phyloP scores from a whole-genome alignment of 2,329 filamentous ascomycete species.

The Diplodia sapinea region DNA sequence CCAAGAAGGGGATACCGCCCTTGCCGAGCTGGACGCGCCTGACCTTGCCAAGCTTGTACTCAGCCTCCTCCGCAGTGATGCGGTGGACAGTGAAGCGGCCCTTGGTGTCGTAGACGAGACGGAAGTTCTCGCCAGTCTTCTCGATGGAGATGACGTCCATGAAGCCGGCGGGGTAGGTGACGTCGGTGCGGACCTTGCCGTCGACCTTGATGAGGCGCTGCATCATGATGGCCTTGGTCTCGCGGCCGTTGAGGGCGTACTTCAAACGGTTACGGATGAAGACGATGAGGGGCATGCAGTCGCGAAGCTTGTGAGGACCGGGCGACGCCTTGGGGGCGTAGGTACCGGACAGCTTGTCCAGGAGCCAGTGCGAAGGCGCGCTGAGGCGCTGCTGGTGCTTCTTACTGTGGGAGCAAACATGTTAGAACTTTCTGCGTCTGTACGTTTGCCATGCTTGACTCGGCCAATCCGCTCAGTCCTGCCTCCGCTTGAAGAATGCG shows the following conservation, averaged over 20 bases:
- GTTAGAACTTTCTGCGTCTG: conserved; percentile 10
- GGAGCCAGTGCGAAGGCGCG: conserved; percentile 98
- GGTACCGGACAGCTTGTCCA: conserved; percentile 96
- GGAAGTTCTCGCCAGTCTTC: conserved; percentile 99
- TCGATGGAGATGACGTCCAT: conserved; percentile 99
- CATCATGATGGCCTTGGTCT: conserved; percentile 98
- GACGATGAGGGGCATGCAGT: conserved; percentile 98
- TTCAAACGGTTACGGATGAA: conserved; percentile 96
- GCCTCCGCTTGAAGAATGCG: conserved; percentile 10
- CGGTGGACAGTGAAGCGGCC: conserved; percentile 99
- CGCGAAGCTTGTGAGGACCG: conserved; percentile 99
- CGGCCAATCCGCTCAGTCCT: not conserved
- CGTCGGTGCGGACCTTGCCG: conserved; percentile 98
- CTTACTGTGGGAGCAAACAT: conserved; percentile 65
- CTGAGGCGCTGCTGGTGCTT: conserved; percentile 99
- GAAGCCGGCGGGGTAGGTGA: conserved; percentile 96
- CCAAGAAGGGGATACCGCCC: conserved; percentile 99
- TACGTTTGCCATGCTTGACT: not conserved
- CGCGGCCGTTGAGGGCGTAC: conserved; percentile 98
- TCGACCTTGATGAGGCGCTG: conserved; percentile 99
- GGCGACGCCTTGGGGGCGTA: conserved; percentile 71
- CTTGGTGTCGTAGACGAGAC: conserved; percentile 99
- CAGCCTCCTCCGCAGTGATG: conserved; percentile 97
- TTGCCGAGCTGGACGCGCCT: conserved; percentile 99
- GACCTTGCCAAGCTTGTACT: conserved; percentile 99